Conservation (phyloP, 2,329 filamentous ascomycete genomes). For the Zopfia rhizophila region DNA sequence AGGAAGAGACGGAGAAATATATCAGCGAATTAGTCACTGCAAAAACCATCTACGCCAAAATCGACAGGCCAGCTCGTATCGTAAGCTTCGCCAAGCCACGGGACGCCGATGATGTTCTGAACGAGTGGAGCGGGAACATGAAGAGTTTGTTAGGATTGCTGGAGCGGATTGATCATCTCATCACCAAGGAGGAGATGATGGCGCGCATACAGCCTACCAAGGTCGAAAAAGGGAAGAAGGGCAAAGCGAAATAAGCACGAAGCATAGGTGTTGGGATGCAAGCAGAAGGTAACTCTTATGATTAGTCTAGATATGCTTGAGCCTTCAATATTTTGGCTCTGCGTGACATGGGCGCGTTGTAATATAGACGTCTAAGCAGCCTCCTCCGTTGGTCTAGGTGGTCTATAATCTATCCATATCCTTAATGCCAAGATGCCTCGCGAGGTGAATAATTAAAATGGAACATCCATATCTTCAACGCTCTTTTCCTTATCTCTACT, state of each 20-base stretch:
- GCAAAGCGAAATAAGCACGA: constrained; percentile 47
- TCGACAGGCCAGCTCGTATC: constrained; percentile 90
- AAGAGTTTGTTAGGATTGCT: constrained; percentile 86
- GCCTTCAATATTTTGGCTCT: constrained; percentile 34
- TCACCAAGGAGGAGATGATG: constrained; percentile 99
- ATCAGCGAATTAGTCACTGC: constrained; percentile 96
- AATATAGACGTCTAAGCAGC: constrained; percentile 43
- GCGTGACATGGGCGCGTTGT: constrained; percentile 45
- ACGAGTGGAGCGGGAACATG: constrained; percentile 99
- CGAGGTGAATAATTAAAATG: constrained; percentile 65
- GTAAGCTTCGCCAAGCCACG: constrained; percentile 95
- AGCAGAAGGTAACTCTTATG: constrained; percentile 23
- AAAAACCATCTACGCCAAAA: constrained; percentile 98
- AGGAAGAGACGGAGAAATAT: constrained; percentile 98
- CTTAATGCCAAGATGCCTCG: too few species aligned
- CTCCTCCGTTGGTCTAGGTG: constrained; percentile 10
- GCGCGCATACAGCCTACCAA: constrained; percentile 83
- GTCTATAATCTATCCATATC: constrained; percentile 12
- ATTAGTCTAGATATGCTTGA: constrained; percentile 45
- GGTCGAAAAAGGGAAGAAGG: constrained; percentile 53
- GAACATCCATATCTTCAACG: constrained; percentile 75
- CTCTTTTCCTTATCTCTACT: constrained; percentile 54
- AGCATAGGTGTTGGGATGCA: background rate
- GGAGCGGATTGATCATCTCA: constrained; percentile 95
- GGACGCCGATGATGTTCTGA: constrained; percentile 94